phyloP scores from a whole-genome alignment of 2,329 filamentous ascomycete genomes.

The Fusarium chaquense region DNA sequence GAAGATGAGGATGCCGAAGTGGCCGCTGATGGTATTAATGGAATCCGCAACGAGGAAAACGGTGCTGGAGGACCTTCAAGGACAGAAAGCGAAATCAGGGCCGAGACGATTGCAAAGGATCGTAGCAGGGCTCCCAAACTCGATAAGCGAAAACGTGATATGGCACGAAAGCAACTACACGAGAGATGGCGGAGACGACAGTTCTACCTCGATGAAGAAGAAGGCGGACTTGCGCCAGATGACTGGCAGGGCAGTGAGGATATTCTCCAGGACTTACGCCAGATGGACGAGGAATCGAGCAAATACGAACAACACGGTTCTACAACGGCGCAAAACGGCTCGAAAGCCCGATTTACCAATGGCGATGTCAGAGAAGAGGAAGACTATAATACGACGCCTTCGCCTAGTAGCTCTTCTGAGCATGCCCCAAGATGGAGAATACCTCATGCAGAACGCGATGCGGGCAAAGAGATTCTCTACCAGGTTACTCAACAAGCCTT shows the following conservation, averaged over 20 bases:
- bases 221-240: constrained; percentile 74
- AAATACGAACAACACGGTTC: constrained; percentile 56
- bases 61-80: constrained; percentile 50
- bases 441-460: constrained; percentile 82
- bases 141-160: constrained; percentile 56
- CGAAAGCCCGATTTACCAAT: constrained; percentile 82
- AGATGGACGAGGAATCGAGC: constrained; percentile 59
- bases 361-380: constrained; percentile 77
- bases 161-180: constrained; percentile 67
- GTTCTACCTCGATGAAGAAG: constrained; percentile 89
- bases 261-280: constrained; percentile 57
- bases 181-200: constrained; percentile 81
- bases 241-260: constrained; percentile 74
- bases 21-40: constrained; percentile 43
- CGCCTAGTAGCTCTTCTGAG: constrained; percentile 78
- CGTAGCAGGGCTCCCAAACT: constrained; percentile 54
- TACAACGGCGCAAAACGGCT: constrained; percentile 77
- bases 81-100: constrained; percentile 58
- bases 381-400: constrained; percentile 77
- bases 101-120: constrained; percentile 53
- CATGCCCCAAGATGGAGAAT: constrained; percentile 84
- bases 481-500: constrained; percentile 90
- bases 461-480: constrained; percentile 89
- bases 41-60: constrained; percentile 42
- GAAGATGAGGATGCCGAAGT: constrained; percentile 46